Percentiles rank a stretch among this genome's conserved stretches.
These are phyloP conservation scores for Suhomyces chickasaworum DNA, from an alignment of 1,139 yeast genomes.

Conservation along the genomic window DNA sequence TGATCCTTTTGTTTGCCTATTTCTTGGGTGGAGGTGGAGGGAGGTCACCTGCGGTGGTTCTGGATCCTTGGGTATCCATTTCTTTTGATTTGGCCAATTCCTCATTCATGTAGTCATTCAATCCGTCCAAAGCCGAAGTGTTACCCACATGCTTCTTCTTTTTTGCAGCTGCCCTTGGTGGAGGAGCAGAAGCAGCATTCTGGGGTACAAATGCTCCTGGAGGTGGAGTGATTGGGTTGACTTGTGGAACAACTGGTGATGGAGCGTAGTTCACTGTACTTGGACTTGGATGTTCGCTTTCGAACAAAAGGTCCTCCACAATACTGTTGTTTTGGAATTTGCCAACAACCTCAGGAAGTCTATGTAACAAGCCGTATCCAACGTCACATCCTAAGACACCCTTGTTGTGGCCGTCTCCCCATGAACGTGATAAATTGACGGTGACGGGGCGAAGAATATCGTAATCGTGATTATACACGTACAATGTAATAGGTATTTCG, in stretches of 20 bases:
- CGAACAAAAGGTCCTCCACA: conserved; percentile 44
- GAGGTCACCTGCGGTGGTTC: conserved; percentile 24
- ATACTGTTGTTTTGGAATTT: conserved; percentile 40
- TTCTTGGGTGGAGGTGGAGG: conserved; percentile 35
- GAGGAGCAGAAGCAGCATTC: conserved; percentile 22
- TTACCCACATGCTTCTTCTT: conserved; percentile 36
- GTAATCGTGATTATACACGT: conserved; percentile 86
- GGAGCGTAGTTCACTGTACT: neutral
- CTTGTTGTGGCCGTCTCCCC: conserved; percentile 56
- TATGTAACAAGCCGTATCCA: conserved; percentile 86
- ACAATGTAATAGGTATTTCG: conserved; percentile 52
- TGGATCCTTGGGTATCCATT: conserved; percentile 25
- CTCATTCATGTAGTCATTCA: conserved; percentile 49
- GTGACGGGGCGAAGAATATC: conserved; percentile 86
- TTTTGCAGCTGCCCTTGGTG: conserved; percentile 26
- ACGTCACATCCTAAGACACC: conserved; percentile 94
- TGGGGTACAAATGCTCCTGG: conserved; percentile 11
- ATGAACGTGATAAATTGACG: conserved; percentile 51
- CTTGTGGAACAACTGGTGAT: conserved; percentile 16
- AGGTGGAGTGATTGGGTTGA: conserved; percentile 18
- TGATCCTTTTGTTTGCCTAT: too few relatives aligned
- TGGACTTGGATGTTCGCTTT: conserved; percentile 17
- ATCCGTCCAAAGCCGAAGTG: conserved; percentile 28
- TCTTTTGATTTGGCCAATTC: conserved; percentile 48
- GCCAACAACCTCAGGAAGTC: conserved; percentile 72